phyloP scores from a whole-genome alignment of 2,329 filamentous ascomycete species.

The Epichloe hybrida region DNA sequence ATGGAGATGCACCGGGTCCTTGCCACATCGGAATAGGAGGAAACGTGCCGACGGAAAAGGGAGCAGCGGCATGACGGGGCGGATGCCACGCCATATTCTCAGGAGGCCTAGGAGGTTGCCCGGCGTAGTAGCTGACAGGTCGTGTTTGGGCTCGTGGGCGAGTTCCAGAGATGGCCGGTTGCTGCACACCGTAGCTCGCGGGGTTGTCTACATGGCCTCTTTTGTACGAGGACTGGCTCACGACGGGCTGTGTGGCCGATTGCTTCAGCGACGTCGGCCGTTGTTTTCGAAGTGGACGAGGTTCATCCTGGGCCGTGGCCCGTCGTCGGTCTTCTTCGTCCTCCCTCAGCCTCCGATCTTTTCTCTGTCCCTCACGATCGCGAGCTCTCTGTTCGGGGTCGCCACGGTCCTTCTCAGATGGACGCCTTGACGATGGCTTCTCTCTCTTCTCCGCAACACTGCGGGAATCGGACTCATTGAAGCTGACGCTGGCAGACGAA shows the following conservation, averaged over 20 bases:
- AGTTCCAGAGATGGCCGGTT: conserved; percentile 17
- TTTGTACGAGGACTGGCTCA: conserved; percentile 16
- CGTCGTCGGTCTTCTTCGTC: conserved; percentile 9
- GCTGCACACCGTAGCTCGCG: conserved; percentile 22
- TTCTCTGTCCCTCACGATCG: conserved; percentile 17
- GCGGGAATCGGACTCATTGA: conserved; percentile 33
- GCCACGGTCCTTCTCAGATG: conserved; percentile 10
- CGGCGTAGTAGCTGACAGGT: conserved; percentile 23
- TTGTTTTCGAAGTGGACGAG: conserved; percentile 15
- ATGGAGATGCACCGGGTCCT: conserved; percentile 12
- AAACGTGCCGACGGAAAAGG: conserved; percentile 16
- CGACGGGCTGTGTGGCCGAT: conserved; percentile 19
- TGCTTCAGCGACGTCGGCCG: conserved; percentile 19
- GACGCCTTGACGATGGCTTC: conserved; percentile 11
- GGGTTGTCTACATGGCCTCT: conserved; percentile 21
- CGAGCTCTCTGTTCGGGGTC: conserved; percentile 11
- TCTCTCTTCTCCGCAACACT: conserved; percentile 19
- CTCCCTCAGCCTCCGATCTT: conserved; percentile 13
- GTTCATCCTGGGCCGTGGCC: conserved; percentile 10
- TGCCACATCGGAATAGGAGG: conserved; percentile 18
- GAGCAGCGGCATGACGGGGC: conserved; percentile 11
- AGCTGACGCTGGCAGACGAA: conserved; percentile 19
- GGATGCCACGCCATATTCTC: conserved; percentile 15
- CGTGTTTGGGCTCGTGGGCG: conserved; percentile 21
- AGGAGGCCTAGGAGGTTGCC: conserved; percentile 15